Evolutionary conservation across 805 yeast genomes (phyloP), one percentile per base, ranked within the genome.

Genomic region (Candida broadrunensis): DNA sequence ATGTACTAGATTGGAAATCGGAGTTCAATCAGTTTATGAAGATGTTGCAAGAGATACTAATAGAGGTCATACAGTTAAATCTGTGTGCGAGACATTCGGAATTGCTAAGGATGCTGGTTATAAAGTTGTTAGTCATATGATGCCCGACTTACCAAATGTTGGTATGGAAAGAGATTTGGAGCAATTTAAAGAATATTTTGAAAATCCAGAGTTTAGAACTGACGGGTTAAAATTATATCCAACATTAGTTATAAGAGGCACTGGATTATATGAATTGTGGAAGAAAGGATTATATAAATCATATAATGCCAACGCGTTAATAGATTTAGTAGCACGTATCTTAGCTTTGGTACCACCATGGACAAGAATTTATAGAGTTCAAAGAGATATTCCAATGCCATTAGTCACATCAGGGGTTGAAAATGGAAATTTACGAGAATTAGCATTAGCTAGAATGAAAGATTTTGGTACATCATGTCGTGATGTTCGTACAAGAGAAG

Each of bases 341-440:
- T 70, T 93, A 72, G 97, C 98, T 0, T 72, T 93, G 43, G 98
- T 93, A 5, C 99, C 99, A 19, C 99, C 99, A 3, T 93, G 99
- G 99, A 93, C 99, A 3, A 82, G 99, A 67, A 93, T 93, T 53
- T 93, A 93, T 63, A 83, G 99, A 63, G 99, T 93, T 17, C 99
- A 93, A 68, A 79, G 99, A 72, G 99, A 93, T 74, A 93, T 93
- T 42, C 99, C 99, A 15, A 93, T 93, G 99, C 99, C 99, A 0
- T 73, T 93, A 51, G 99, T 93, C 33, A 86, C 97, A 0, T 85
- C 96, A 1, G 99, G 99, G 55, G 99, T 93, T 32, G 99, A 93
- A 54, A 93, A 93, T 63, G 99, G 99, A 54, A 93, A 93, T 57
- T 74, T 93, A 57, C 77, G 99, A 59, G 99, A 93, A 63, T 72